Evolutionary conservation across 257 asterid species (phyloP).

Genomic region (Voacanga thouarsii): DNA sequence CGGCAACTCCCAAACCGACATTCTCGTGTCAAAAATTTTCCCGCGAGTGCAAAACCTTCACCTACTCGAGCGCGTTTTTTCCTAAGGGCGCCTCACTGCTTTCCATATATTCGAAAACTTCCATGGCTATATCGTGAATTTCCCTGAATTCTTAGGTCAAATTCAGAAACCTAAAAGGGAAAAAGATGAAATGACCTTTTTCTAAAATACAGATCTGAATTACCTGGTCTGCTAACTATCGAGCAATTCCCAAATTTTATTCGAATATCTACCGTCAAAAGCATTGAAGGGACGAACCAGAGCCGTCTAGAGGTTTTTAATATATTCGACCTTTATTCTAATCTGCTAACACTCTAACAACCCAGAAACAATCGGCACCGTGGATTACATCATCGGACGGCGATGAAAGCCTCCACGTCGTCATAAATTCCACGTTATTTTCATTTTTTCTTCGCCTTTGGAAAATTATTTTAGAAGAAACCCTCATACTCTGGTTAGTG

Average conservation of each 20-base stretch:
- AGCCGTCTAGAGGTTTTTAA: not conserved
- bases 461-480: slow-evolving; percentile 9
- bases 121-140: slow-evolving; percentile 28
- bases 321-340: slow-evolving; percentile 4
- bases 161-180: not conserved
- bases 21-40: not conserved
- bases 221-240: not conserved
- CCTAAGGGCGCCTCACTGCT: slow-evolving; percentile 6
- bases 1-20: no score
- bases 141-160: slow-evolving; percentile 2
- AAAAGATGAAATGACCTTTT: slow-evolving; percentile 15
- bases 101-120: slow-evolving; percentile 13
- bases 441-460: not conserved
- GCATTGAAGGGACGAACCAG: not conserved
- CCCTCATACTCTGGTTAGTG: slow-evolving; percentile 24
- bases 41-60: not conserved
- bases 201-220: slow-evolving; percentile 9
- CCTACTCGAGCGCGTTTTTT: not conserved
- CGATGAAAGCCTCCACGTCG: slow-evolving; percentile 11
- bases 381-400: slow-evolving; percentile 14
- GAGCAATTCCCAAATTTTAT: not conserved
- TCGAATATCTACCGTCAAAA: slow-evolving; percentile 4
- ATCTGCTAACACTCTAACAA: slow-evolving; percentile 11
- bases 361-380: slow-evolving; percentile 28
- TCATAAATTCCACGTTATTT: slow-evolving; percentile 5